A percentile compares a stretch with the other conserved stretches of the same genome.
phyloP scores from a whole-genome alignment of 1,284 basidiomycete species.

The Gomphus sp. region DNA sequence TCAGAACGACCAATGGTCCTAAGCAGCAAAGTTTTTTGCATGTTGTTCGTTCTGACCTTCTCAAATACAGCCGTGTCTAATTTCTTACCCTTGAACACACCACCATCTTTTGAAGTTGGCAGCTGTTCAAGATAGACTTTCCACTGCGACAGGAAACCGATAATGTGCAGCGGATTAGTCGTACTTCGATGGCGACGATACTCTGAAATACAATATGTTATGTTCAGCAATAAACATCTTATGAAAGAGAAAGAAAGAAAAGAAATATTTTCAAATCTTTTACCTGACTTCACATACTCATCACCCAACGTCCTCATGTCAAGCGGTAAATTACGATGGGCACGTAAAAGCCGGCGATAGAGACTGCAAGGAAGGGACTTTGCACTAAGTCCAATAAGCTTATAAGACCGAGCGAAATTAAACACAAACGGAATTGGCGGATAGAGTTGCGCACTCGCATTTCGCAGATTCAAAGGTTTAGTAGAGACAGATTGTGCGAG shows the following conservation, averaged over 20 bases:
- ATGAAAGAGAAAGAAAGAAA: too few species aligned
- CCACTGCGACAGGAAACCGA: constrained; percentile 91
- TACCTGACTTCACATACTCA: constrained; percentile 80
- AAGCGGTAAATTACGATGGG: constrained; percentile 62
- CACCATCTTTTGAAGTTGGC: constrained; percentile 23
- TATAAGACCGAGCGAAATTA: neutral
- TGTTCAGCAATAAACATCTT: neutral
- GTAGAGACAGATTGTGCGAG: constrained; percentile 58
- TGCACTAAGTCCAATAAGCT: neutral
- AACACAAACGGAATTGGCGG: constrained; percentile 66
- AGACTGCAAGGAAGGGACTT: constrained; percentile 46
- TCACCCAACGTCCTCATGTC: constrained; percentile 88
- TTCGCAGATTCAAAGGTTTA: constrained; percentile 52
- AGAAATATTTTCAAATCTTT: too few species aligned
- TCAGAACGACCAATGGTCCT: neutral
- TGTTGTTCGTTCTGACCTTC: constrained; percentile 43
- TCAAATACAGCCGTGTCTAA: constrained; percentile 73
- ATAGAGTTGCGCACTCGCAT: constrained; percentile 63
- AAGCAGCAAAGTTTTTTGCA: too few species aligned
- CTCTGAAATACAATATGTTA: constrained; percentile 44
- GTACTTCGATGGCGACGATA: constrained; percentile 74
- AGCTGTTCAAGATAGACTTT: constrained; percentile 80
- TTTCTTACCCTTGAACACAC: constrained; percentile 55
- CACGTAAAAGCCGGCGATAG: constrained; percentile 72
- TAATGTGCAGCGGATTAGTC: constrained; percentile 81